Conservation (phyloP, 129 eudicot species). For the Chrysanthemum makinoi region DNA sequence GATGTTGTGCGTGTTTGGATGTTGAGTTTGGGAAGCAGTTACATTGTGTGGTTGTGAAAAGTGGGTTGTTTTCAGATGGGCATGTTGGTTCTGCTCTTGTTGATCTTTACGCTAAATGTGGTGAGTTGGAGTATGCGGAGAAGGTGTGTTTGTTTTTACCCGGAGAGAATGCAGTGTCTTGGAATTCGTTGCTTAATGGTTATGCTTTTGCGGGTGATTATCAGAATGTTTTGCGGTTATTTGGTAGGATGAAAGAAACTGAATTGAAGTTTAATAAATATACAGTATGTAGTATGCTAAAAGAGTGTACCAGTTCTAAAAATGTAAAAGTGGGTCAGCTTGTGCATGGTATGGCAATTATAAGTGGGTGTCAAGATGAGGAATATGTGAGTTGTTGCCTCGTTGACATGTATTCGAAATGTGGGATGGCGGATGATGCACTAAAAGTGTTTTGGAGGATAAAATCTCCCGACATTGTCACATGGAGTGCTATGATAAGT, state of each 20-base stretch:
- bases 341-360: constrained; percentile 32
- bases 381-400: constrained; percentile 39
- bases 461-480: constrained; percentile 39
- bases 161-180: constrained; percentile 36
- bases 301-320: constrained; percentile 34
- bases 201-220: constrained; percentile 38
- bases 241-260: constrained; percentile 34
- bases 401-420: constrained; percentile 47
- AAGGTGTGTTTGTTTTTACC: constrained; percentile 34
- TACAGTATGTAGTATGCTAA: constrained; percentile 37
- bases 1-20: constrained; percentile 29
- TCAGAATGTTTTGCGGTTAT: constrained; percentile 29
- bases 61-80: constrained; percentile 37
- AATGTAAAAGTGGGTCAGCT: constrained; percentile 29
- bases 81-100: constrained; percentile 46
- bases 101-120: constrained; percentile 44
- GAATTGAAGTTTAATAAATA: constrained; percentile 40
- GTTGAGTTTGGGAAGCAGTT: constrained; percentile 38
- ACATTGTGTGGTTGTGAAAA: constrained; percentile 33
- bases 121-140: constrained; percentile 44
- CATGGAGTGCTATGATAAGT: constrained; percentile 46
- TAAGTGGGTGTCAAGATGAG: constrained; percentile 37
- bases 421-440: constrained; percentile 36
- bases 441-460: constrained; percentile 34
- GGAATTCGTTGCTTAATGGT: constrained; percentile 46